A percentile compares a stretch with the other conserved stretches of the same genome.
Conservation (phyloP, 257 asterid species). For the Solanum lycopersicoides region DNA sequence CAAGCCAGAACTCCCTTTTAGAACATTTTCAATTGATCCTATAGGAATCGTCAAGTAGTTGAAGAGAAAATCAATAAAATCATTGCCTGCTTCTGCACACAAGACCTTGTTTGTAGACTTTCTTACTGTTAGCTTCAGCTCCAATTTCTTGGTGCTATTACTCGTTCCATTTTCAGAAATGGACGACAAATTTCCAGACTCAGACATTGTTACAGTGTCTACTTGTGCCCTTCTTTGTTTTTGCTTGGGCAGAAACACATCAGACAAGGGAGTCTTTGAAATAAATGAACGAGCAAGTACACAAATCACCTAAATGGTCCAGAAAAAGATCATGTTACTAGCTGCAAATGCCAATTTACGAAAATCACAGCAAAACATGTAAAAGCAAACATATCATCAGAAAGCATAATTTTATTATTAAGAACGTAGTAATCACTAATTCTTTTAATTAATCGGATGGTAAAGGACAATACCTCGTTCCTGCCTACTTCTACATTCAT, state of each 20-base stretch:
- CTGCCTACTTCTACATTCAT: background rate
- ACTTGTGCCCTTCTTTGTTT: background rate
- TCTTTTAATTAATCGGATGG: background rate
- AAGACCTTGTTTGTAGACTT: background rate
- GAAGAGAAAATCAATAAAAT: constrained; percentile 2
- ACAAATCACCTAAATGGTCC: background rate
- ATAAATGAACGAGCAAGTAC: background rate
- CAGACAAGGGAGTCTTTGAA: background rate
- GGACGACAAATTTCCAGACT: background rate
- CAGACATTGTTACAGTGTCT: background rate
- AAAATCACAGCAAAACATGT: background rate
- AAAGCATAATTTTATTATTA: background rate
- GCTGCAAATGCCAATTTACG: background rate
- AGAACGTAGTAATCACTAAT: background rate
- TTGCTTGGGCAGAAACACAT: background rate
- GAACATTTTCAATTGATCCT: background rate
- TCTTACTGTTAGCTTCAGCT: background rate
- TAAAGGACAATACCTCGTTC: background rate
- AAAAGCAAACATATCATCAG: background rate
- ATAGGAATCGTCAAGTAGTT: constrained; percentile 3
- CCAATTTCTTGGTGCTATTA: background rate
- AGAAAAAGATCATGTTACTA: background rate
- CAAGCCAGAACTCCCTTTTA: background rate
- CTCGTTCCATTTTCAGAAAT: background rate
- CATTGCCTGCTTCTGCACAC: background rate